These are phyloP conservation scores for Tylopilus vinaceipallidus DNA, from an alignment of 768 basidiomycete genomes.

Conservation along the genomic window DNA sequence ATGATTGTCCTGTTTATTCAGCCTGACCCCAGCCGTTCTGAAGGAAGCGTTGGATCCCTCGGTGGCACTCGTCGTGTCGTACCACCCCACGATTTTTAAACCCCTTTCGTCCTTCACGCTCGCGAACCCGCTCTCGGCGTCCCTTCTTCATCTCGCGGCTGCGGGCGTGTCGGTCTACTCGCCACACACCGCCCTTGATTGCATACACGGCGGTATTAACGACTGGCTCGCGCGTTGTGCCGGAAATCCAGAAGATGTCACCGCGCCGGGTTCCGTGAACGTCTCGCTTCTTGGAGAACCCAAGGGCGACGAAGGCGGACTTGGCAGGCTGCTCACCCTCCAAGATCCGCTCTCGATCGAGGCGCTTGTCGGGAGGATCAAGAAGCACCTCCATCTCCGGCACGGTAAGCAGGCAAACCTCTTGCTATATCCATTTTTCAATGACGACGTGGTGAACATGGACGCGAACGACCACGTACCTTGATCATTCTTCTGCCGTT, in stretches of 20 bases:
- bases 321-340: conserved; percentile 69
- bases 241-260: conserved; percentile 33
- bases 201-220: conserved; percentile 82
- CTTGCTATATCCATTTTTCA: conserved; percentile 6
- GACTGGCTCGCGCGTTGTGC: conserved; percentile 77
- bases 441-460: conserved; percentile 12
- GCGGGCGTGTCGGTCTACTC: conserved; percentile 83
- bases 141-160: conserved; percentile 76
- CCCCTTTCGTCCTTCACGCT: conserved; percentile 76
- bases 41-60: conserved; percentile 62
- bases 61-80: conserved; percentile 70
- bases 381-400: conserved; percentile 57
- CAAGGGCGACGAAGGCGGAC: conserved; percentile 50
- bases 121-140: conserved; percentile 72
- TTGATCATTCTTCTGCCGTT: neutral
- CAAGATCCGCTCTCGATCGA: conserved; percentile 54
- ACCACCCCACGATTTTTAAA: conserved; percentile 84
- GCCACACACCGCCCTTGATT: conserved; percentile 88
- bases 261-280: conserved; percentile 25
- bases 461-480: neutral
- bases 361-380: conserved; percentile 66
- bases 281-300: conserved; percentile 40
- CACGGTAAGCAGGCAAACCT: conserved; percentile 44
- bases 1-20: conserved; percentile 34
- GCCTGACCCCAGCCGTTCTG: conserved; percentile 70